phyloP scores from a whole-genome alignment of 2,329 filamentous ascomycete genomes.

The Didymella sp. region DNA sequence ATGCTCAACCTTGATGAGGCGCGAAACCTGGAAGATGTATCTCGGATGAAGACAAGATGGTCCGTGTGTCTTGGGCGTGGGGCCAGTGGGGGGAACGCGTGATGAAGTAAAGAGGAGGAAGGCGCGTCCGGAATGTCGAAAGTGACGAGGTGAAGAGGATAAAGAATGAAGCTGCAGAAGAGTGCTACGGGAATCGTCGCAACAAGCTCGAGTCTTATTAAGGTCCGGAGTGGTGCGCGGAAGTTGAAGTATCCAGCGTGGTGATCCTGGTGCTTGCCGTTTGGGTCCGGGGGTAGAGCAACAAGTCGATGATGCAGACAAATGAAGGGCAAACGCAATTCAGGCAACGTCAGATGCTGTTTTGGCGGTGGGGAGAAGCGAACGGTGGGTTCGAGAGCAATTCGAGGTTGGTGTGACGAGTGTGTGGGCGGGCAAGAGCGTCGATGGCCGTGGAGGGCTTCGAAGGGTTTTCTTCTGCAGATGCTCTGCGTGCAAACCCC shows the following conservation, averaged over 20 bases:
- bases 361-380: slow-evolving; percentile 11
- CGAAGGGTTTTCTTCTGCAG: slow-evolving; percentile 35
- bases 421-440: slow-evolving; percentile 25
- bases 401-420: slow-evolving; percentile 15
- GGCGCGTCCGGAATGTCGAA: slow-evolving; percentile 13
- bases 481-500: slow-evolving; percentile 18
- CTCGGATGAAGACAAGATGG: slow-evolving; percentile 17
- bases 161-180: slow-evolving; percentile 18
- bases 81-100: slow-evolving; percentile 27
- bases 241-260: slow-evolving; percentile 20
- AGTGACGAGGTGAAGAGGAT: slow-evolving; percentile 19
- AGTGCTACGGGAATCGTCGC: slow-evolving; percentile 13
- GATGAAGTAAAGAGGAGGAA: slow-evolving; percentile 11
- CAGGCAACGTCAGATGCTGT: slow-evolving; percentile 18
- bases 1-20: slow-evolving; percentile 7
- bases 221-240: slow-evolving; percentile 17
- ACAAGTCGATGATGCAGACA: slow-evolving; percentile 13
- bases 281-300: slow-evolving; percentile 19
- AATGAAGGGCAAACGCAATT: slow-evolving; percentile 31
- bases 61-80: slow-evolving; percentile 29
- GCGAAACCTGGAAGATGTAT: slow-evolving; percentile 2
- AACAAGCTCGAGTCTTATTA: slow-evolving; percentile 14
- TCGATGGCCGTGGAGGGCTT: slow-evolving; percentile 24
- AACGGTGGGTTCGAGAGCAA: slow-evolving; percentile 12
- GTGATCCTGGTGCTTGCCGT: slow-evolving; percentile 27